A percentile compares a stretch with the other conserved stretches of the same genome.
Evolutionary conservation across 768 basidiomycete genomes (phyloP).

Genomic region (Scleroderma bovista): DNA sequence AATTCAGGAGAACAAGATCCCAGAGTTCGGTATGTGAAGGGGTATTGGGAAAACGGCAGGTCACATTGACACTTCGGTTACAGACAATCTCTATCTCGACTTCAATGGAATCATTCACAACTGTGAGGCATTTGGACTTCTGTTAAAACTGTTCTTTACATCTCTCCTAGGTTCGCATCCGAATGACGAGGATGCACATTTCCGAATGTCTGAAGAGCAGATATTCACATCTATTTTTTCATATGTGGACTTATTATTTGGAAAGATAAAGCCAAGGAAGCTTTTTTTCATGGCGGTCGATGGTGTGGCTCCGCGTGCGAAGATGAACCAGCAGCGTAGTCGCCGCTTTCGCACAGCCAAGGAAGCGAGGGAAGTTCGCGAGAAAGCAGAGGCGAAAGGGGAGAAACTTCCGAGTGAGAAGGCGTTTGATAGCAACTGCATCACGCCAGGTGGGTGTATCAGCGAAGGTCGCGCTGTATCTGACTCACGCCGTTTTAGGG

Average conservation of each 20-base stretch:
- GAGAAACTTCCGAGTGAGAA: conserved; percentile 91
- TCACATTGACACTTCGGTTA: conserved; percentile 10
- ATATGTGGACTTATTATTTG: conserved; percentile 95
- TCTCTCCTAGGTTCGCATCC: conserved; percentile 74
- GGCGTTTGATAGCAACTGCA: conserved; percentile 98
- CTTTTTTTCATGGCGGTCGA: conserved; percentile 99
- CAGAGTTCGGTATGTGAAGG: conserved; percentile 76
- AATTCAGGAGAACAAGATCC: conserved; percentile 97
- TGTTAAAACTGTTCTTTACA: background rate
- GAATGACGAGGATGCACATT: conserved; percentile 93
- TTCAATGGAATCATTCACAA: conserved; percentile 93
- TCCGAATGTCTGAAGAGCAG: conserved; percentile 92
- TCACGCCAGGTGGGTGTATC: conserved; percentile 81
- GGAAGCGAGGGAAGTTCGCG: conserved; percentile 81
- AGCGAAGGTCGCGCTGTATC: background rate
- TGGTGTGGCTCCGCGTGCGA: conserved; percentile 93
- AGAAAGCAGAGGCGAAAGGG: conserved; percentile 84
- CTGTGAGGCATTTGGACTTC: conserved; percentile 33
- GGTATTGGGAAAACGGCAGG: background rate
- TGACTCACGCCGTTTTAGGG: conserved; percentile 38
- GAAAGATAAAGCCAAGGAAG: conserved; percentile 96
- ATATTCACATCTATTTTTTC: conserved; percentile 96
- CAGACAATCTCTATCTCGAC: conserved; percentile 89
- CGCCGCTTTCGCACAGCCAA: conserved; percentile 91
- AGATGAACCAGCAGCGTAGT: conserved; percentile 98